These are phyloP conservation scores for Termitomyces sp. DNA, from an alignment of 768 basidiomycete species.

Conservation along the genomic window DNA sequence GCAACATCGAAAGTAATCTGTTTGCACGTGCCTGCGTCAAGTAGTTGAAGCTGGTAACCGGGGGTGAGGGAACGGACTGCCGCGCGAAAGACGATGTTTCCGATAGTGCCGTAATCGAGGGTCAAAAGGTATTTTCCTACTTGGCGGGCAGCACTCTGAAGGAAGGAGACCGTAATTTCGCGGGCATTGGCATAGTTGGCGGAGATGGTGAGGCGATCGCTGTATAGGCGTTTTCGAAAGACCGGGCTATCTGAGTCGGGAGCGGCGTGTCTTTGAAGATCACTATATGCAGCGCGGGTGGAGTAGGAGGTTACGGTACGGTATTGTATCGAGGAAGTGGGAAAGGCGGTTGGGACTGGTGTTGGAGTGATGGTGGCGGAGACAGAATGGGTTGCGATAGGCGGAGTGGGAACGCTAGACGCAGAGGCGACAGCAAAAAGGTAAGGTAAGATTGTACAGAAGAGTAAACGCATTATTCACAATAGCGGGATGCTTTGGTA, in stretches of 20 bases:
- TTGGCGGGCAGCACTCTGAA: background rate
- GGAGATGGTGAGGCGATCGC: conserved; percentile 1
- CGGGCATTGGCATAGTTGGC: background rate
- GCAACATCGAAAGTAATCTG: conserved; percentile 1
- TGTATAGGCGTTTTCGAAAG: conserved; percentile 3
- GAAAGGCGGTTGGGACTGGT: background rate
- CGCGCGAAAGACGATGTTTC: conserved; percentile 10
- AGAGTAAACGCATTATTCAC: background rate
- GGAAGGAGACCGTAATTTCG: background rate
- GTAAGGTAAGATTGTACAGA: background rate
- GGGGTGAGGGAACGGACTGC: conserved; percentile 10
- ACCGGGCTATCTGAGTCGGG: background rate
- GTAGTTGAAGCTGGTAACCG: background rate
- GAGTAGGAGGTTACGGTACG: background rate
- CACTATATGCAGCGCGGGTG: background rate
- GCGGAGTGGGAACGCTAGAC: background rate
- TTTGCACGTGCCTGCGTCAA: conserved; percentile 1
- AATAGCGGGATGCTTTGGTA: conserved; percentile 3
- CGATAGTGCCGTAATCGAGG: conserved; percentile 2
- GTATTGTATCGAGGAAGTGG: background rate
- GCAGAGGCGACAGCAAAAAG: background rate
- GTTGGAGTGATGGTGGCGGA: background rate
- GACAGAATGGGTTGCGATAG: background rate
- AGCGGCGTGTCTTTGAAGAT: background rate
- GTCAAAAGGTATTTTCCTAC: background rate